A percentile compares a stretch with the other conserved stretches of the same genome.
Evolutionary conservation across 2,329 filamentous ascomycete species (phyloP).

Genomic region (Ascochyta clinopodiicola): DNA sequence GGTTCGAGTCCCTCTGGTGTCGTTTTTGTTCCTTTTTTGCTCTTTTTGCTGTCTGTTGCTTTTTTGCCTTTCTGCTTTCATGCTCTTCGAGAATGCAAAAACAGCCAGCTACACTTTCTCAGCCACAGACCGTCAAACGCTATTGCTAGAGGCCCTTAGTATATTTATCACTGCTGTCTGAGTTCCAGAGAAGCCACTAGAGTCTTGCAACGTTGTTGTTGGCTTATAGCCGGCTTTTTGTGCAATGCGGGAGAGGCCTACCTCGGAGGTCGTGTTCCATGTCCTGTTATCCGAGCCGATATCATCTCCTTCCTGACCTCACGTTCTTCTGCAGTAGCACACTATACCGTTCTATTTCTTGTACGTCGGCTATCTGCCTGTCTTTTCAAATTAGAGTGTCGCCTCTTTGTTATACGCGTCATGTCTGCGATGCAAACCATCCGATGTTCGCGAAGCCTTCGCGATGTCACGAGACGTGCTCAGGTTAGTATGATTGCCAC

Average conservation of each 20-base stretch:
- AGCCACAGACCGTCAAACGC: too few species aligned
- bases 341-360: background rate
- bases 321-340: background rate
- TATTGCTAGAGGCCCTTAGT: too few species aligned
- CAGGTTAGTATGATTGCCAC: background rate
- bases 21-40: slow-evolving; percentile 26
- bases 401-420: background rate
- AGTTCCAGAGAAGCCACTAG: too few species aligned
- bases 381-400: background rate
- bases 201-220: too few species aligned
- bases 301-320: background rate
- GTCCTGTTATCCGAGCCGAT: background rate
- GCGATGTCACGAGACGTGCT: slow-evolving; percentile 11
- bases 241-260: background rate
- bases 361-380: background rate
- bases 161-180: too few species aligned
- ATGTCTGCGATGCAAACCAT: slow-evolving; percentile 9
- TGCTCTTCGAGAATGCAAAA: too few species aligned
- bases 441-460: slow-evolving; percentile 11
- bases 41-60: slow-evolving; percentile 4
- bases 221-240: too few species aligned
- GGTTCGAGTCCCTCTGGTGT: slow-evolving; percentile 53
- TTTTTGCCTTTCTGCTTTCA: background rate
- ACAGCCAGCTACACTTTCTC: too few species aligned
- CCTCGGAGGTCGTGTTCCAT: background rate